Evolutionary conservation across 1,284 basidiomycete genomes (phyloP).

Genomic region (Ustilago bromivora): DNA sequence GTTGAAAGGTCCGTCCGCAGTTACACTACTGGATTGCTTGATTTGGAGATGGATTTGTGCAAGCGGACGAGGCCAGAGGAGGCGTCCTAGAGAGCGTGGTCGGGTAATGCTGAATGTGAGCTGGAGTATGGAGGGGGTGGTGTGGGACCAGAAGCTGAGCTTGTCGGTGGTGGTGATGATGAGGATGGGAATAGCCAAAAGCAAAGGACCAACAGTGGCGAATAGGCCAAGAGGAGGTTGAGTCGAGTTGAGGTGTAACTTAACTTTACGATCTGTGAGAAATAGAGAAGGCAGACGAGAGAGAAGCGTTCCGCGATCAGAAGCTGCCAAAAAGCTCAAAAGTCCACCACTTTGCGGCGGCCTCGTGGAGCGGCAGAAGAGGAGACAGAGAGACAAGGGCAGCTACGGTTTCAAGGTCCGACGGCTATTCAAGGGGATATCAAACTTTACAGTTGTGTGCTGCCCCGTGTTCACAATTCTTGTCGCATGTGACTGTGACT

Average conservation of each 20-base stretch:
- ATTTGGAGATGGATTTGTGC: not conserved
- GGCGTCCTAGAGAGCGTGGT: not conserved
- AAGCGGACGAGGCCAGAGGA: not conserved
- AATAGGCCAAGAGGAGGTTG: not conserved
- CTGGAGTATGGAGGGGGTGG: not conserved
- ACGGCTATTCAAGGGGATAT: not conserved
- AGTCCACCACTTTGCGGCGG: not conserved
- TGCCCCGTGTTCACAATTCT: not conserved
- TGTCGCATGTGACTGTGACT: slow-evolving; percentile 4
- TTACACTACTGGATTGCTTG: not conserved
- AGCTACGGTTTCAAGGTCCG: not conserved
- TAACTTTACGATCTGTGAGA: slow-evolving; percentile 2
- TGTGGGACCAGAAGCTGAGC: not conserved
- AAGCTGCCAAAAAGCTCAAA: slow-evolving; percentile 4
- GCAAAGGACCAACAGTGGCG: not conserved
- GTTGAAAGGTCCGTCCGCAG: not conserved
- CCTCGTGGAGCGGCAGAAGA: not conserved
- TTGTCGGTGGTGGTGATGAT: not conserved
- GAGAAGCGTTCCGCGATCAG: not conserved
- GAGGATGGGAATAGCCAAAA: not conserved
- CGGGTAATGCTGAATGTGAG: not conserved
- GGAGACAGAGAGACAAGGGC: not conserved
- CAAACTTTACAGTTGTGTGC: not conserved
- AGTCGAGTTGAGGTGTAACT: slow-evolving; percentile 4
- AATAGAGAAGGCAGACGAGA: not conserved